Conservation (phyloP, 2,329 filamentous ascomycete species). For the Botrytis cinerea region DNA sequence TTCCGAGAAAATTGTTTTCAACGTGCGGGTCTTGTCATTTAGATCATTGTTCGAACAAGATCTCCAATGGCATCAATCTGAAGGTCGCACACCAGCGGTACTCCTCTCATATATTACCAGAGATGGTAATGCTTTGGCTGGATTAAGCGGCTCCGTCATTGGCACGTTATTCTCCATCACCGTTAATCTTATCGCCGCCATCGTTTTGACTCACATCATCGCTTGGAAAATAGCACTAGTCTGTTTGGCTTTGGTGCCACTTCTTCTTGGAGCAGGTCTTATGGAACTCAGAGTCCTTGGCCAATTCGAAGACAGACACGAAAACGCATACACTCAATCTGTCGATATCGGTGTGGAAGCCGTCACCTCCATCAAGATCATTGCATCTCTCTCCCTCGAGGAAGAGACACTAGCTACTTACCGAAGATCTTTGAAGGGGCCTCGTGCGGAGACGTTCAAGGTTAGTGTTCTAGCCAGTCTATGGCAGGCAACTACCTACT, state of each 20-base stretch:
- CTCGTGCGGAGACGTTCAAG: conserved; percentile 55
- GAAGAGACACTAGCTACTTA: conserved; percentile 57
- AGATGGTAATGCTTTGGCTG: conserved; percentile 66
- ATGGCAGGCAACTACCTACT: conserved; percentile 58
- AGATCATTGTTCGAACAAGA: conserved; percentile 66
- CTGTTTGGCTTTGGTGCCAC: conserved; percentile 45
- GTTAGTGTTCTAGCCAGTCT: conserved; percentile 49
- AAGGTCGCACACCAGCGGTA: conserved; percentile 59
- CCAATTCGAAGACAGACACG: conserved; percentile 63
- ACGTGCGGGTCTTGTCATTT: conserved; percentile 54
- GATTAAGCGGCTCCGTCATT: conserved; percentile 69
- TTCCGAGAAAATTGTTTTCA: conserved; percentile 66
- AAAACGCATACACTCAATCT: conserved; percentile 63
- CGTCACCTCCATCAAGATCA: conserved; percentile 64
- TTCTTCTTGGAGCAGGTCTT: conserved; percentile 59
- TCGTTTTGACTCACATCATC: conserved; percentile 68
- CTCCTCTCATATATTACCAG: conserved; percentile 69
- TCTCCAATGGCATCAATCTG: conserved; percentile 71
- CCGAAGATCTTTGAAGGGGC: conserved; percentile 52
- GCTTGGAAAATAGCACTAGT: conserved; percentile 74
- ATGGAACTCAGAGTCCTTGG: conserved; percentile 62
- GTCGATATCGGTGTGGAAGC: conserved; percentile 62
- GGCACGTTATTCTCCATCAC: conserved; percentile 68
- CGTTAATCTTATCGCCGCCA: conserved; percentile 67
- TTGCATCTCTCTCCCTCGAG: conserved; percentile 57